Evolutionary conservation across 805 yeast genomes (phyloP).

Genomic region (Hanseniaspora hatyaiensis): DNA sequence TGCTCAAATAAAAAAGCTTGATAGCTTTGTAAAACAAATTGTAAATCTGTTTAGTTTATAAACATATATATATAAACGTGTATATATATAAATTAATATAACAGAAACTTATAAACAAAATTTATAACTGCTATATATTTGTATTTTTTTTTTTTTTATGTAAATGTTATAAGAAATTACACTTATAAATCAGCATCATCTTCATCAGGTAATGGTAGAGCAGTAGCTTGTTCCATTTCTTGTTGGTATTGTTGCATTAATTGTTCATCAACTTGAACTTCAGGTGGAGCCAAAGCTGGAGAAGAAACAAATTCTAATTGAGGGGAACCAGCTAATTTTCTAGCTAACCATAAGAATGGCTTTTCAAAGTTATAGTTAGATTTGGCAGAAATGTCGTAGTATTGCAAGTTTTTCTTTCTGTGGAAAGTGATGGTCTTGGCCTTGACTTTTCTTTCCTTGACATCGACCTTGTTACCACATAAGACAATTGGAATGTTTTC

Average conservation of each 20-base stretch:
- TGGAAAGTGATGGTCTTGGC: slow-evolving; percentile 99
- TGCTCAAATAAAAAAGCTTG: no score
- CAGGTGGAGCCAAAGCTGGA: slow-evolving; percentile 99
- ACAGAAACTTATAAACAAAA: no score
- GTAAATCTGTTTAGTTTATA: no score
- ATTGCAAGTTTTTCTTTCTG: slow-evolving; percentile 99
- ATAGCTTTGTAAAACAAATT: no score
- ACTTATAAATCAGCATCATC: slow-evolving; percentile 97
- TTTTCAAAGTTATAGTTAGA: slow-evolving; percentile 99
- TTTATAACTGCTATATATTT: no score
- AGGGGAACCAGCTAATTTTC: slow-evolving; percentile 97
- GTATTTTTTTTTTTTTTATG: background rate
- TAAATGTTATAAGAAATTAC: background rate
- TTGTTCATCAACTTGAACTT: slow-evolving; percentile 91
- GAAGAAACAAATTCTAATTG: slow-evolving; percentile 97
- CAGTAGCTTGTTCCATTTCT: slow-evolving; percentile 99
- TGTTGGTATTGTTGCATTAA: slow-evolving; percentile 97
- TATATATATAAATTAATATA: no score
- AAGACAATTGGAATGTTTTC: slow-evolving; percentile 98
- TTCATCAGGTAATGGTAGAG: slow-evolving; percentile 99
- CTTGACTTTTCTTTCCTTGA: slow-evolving; percentile 98
- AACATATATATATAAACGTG: no score
- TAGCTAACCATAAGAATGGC: slow-evolving; percentile 99
- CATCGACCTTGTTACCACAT: slow-evolving; percentile 99
- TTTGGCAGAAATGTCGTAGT: slow-evolving; percentile 98